These are phyloP conservation scores for Aquilaria agallochum DNA, from an alignment of 441 rosid genomes.

Conservation along the genomic window DNA sequence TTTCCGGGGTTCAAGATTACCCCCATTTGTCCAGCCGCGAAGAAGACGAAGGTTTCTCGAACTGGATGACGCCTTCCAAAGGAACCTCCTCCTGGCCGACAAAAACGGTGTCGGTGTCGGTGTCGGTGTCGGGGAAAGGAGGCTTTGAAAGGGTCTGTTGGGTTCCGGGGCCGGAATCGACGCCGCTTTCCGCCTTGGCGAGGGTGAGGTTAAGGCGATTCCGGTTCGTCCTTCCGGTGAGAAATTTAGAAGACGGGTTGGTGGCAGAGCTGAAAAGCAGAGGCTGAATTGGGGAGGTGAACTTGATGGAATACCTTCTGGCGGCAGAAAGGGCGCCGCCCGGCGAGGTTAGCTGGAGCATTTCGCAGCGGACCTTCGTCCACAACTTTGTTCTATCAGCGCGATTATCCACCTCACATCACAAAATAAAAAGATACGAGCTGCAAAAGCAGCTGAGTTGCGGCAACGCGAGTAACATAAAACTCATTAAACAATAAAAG, in stretches of 20 bases:
- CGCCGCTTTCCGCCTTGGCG: conserved; percentile 59
- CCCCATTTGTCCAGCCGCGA: conserved; percentile 69
- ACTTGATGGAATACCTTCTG: conserved; percentile 20
- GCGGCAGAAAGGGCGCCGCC: conserved; percentile 37
- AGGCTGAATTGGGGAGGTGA: conserved; percentile 19
- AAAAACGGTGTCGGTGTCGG: conserved; percentile 43
- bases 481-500: no score
- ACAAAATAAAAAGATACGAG: no score
- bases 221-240: conserved; percentile 10
- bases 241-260: conserved; percentile 10
- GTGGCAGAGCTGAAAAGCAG: conserved; percentile 22
- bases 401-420: no score
- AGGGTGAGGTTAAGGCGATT: conserved; percentile 30
- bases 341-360: conserved; percentile 47
- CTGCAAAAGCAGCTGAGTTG: no score
- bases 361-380: conserved; percentile 8
- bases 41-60: conserved; percentile 60
- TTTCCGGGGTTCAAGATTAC: conserved; percentile 21
- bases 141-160: conserved; percentile 23
- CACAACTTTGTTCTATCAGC: not conserved
- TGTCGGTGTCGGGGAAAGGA: conserved; percentile 14
- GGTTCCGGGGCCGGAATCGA: conserved; percentile 41
- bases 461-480: no score
- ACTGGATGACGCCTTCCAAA: conserved; percentile 88
- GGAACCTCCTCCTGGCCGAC: conserved; percentile 67